Base-by-base conservation (phyloP, 2,329 filamentous ascomycete genomes). In the Aspergillus transmontanensis region DNA sequence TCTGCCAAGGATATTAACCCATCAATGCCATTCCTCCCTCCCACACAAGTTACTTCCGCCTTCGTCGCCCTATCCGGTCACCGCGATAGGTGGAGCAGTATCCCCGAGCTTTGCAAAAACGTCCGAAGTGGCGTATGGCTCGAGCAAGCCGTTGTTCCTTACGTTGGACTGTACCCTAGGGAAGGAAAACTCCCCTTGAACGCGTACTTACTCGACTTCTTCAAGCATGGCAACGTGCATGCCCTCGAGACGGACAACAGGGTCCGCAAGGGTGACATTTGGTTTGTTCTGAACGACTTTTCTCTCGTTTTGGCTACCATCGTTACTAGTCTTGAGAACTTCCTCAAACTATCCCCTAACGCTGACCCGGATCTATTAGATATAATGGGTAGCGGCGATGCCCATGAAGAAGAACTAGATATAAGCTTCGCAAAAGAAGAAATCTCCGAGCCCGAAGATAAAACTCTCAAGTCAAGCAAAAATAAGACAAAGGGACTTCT, bases 231-330 rank as follows among this genome's bases (percentile, higher is more conserved):
- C 4, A 86, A 89, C 70, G 74, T 88, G 26, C 73, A 81, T 1
- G 45, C 45, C 14, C 45, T 48, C 23, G 84, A 86, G 14, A 78
- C 75, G 0, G 89, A 87, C 34, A 94, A 94, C 72, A 82, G 84
- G 3, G 88, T 94, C 71, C 86, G 85, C 51, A 78, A 80, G 1
- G 85, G 86, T 5, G 89, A 93, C 54, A 83, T 92, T 10, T 94
- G 90, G 91, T 93, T 90, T 70, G 72, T 85, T 2, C 81, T 93
- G 2, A 91, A 92, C 64, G 85, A 90, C 70, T 88, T 89, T 73
- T 87, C 85, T 16, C 80, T 87, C 60, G 79, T 79, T 2, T 63
- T 79, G 2, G 74, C 75, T 10, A 79, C 77, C 0, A 74, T 79
- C n/a, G 68, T 74, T 6, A 28, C 45, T 48, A 48, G 21, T 10